Evolutionary conservation across 192 early-diverging fungal genomes (phyloP), one percentile per base, ranked within the genome.

Genomic region (Coemansia sp.): DNA sequence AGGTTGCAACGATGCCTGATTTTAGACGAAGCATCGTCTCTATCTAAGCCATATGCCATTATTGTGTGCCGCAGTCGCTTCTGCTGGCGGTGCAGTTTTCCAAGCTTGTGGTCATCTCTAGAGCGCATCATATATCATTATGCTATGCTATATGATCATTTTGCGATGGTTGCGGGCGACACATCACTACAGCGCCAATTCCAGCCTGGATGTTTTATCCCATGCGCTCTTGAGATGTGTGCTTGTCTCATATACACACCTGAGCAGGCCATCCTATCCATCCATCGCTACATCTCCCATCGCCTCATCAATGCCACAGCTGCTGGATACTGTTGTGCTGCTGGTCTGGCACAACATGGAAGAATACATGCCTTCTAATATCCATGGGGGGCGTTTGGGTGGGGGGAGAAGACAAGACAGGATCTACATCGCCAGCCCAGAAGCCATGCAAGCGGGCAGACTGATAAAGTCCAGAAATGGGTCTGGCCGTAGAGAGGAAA

Each of bases 381-480:
- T 54, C 51, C 51, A 54, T 7, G 2, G 11, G 4, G 51, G 32
- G 10, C 8, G 13, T 45, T 45, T 54, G 51, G 51, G 11, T 20
- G 51, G 51, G 51, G 51, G 32, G 20, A n/a, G 20, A 20, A 32
- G 32, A 32, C 32, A 32, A 32, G 4, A 4, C 51, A 54, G 51
- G 51, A 54, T 54, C 51, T 54, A 22, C 51, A 54, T 25, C 32
- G 51, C 14, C 51, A 54, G 51, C 10, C 51, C 51, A 13, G 22
- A 54, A 54, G 51, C 51, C 51, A 54, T 45, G 44, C 44, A 45
- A 45, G 44, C 44, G 44, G 44, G 10, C 8, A 14, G 51, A 25
- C 39, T 41, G 57, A 59, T 59, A 41, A 59, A 41, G 57, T 41
- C 25, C 57, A 59, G 39, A 48, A 48, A 48, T n/a, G 46, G 46